Evolutionary conservation across 2,329 filamentous ascomycete genomes (phyloP).

Genomic region (Chalaropsis thielavioides): DNA sequence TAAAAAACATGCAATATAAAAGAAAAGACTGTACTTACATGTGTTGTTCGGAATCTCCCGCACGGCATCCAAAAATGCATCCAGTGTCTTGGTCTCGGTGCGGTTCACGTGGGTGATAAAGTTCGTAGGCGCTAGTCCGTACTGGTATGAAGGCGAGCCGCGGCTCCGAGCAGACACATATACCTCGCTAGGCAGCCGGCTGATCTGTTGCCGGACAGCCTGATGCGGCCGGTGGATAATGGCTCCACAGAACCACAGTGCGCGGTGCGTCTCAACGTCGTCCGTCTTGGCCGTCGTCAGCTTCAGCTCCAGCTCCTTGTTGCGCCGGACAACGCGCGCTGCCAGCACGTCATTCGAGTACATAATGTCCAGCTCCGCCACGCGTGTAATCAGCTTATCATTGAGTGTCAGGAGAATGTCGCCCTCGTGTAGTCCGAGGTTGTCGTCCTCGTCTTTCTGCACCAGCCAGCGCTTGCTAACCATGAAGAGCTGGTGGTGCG

Average conservation of each 20-base stretch:
- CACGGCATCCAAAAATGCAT: slow-evolving; percentile 66
- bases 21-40: slow-evolving; percentile 36
- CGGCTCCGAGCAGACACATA: slow-evolving; percentile 82
- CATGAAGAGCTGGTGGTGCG: slow-evolving; percentile 96
- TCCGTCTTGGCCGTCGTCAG: slow-evolving; percentile 77
- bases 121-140: slow-evolving; percentile 87
- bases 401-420: slow-evolving; percentile 89
- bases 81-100: slow-evolving; percentile 65
- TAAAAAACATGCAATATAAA: background rate
- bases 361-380: slow-evolving; percentile 91
- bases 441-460: slow-evolving; percentile 30
- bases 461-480: slow-evolving; percentile 76
- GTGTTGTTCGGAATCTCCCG: slow-evolving; percentile 88
- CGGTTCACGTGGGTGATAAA: slow-evolving; percentile 96
- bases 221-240: slow-evolving; percentile 88
- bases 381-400: slow-evolving; percentile 79
- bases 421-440: slow-evolving; percentile 55
- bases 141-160: slow-evolving; percentile 74
- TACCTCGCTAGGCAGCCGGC: slow-evolving; percentile 87
- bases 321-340: slow-evolving; percentile 73
- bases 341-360: slow-evolving; percentile 75
- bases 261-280: slow-evolving; percentile 82
- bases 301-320: slow-evolving; percentile 59
- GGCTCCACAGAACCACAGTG: slow-evolving; percentile 89
- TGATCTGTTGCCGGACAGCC: slow-evolving; percentile 92